phyloP scores from a whole-genome alignment of 495 filamentous ascomycete species.

The Penicillium chermesinum region DNA sequence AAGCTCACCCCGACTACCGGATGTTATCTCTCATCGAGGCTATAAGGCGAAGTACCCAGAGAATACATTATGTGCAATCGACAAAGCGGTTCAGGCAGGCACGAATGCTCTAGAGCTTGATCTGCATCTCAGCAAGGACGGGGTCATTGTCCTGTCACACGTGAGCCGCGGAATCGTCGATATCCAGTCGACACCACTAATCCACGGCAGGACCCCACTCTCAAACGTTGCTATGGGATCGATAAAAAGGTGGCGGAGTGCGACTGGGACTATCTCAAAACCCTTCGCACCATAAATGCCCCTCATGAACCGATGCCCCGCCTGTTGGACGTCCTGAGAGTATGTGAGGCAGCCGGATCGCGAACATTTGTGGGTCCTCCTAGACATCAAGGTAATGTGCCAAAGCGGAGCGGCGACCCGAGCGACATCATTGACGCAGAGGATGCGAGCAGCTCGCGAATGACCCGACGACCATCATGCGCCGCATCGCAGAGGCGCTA shows the following conservation, averaged over 20 bases:
- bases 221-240: constrained; percentile 76
- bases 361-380: constrained; percentile 69
- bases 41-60: constrained; percentile 76
- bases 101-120: constrained; percentile 85
- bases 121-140: constrained; percentile 75
- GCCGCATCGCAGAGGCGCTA: constrained; percentile 57
- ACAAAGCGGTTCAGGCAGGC: constrained; percentile 63
- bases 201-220: constrained; percentile 56
- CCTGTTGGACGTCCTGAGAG: constrained; percentile 67
- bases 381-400: constrained; percentile 75
- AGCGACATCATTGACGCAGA: not conserved
- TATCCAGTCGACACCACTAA: constrained; percentile 7
- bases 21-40: constrained; percentile 81
- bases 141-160: constrained; percentile 79
- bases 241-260: constrained; percentile 66
- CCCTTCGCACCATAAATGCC: constrained; percentile 58
- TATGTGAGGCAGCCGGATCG: constrained; percentile 57
- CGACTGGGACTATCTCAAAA: constrained; percentile 66
- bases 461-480: constrained; percentile 64
- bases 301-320: constrained; percentile 70
- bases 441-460: constrained; percentile 50
- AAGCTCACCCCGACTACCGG: constrained; percentile 41
- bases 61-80: constrained; percentile 78
- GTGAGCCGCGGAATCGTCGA: constrained; percentile 38
- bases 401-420: not conserved